These are phyloP conservation scores for Torulaspora pretoriensis DNA, from an alignment of 1,139 yeast species.

Conservation along the genomic window DNA sequence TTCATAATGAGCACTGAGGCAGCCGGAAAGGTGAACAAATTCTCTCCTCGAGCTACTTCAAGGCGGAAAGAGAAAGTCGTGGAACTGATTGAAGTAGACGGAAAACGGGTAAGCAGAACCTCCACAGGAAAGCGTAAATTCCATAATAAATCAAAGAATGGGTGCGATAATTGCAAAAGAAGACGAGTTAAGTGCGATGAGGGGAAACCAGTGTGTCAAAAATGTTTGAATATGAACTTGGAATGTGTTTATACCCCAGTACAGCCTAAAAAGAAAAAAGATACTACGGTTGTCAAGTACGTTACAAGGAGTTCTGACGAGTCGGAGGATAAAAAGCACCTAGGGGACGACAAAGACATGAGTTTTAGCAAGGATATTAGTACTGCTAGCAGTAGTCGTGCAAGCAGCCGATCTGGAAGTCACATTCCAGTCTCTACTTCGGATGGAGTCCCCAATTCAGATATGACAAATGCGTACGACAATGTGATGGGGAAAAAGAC, in stretches of 20 bases:
- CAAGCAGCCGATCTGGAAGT: constrained; percentile 10
- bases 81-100: constrained; percentile 38
- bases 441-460: constrained; percentile 4
- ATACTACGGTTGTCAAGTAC: constrained; percentile 17
- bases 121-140: constrained; percentile 56
- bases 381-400: constrained; percentile 11
- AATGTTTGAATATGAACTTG: constrained; percentile 72
- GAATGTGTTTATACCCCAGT: constrained; percentile 58
- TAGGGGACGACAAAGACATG: constrained; percentile 13
- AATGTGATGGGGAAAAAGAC: constrained; percentile 1
- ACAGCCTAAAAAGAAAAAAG: constrained; percentile 21
- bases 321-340: constrained; percentile 11
- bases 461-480: constrained; percentile 2
- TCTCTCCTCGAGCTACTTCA: constrained; percentile 4
- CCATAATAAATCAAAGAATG: constrained; percentile 82
- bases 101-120: constrained; percentile 40
- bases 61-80: constrained; percentile 26
- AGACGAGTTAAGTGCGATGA: constrained; percentile 94
- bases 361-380: constrained; percentile 4
- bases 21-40: constrained; percentile 2
- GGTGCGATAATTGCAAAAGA: constrained; percentile 84
- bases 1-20: not conserved
- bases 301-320: constrained; percentile 19
- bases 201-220: constrained; percentile 68
- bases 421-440: constrained; percentile 5